These are phyloP conservation scores for Penicillium italicum DNA, from an alignment of 2,329 filamentous ascomycete species.

Conservation along the genomic window DNA sequence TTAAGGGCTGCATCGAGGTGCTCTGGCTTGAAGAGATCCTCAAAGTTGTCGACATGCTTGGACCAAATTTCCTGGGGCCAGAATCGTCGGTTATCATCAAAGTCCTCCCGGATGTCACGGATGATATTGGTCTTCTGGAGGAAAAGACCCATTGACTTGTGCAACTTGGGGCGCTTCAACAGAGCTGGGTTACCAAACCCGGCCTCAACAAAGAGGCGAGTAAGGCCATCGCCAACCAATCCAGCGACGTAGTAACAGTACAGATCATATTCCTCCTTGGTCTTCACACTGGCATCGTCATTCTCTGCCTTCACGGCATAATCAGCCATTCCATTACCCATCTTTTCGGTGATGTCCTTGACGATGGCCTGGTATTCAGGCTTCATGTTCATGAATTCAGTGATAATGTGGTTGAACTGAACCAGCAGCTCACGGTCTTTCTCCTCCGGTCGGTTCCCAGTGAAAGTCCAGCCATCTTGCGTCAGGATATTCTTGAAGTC, in stretches of 20 bases:
- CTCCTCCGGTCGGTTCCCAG: constrained; percentile 80
- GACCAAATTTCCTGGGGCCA: constrained; percentile 97
- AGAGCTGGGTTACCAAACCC: constrained; percentile 83
- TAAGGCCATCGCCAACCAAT: constrained; percentile 91
- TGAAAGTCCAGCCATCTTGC: constrained; percentile 85
- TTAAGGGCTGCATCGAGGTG: constrained; percentile 74
- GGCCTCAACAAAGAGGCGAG: constrained; percentile 81
- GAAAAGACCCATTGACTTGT: constrained; percentile 96
- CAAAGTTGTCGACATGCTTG: constrained; percentile 85
- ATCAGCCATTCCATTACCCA: constrained; percentile 99
- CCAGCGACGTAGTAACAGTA: constrained; percentile 99
- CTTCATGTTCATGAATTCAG: constrained; percentile 86
- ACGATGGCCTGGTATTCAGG: constrained; percentile 80
- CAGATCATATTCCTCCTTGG: constrained; percentile 83
- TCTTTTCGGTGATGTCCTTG: constrained; percentile 85
- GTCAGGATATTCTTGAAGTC: constrained; percentile 76
- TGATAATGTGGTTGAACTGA: constrained; percentile 82
- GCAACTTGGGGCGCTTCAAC: constrained; percentile 71
- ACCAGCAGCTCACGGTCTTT: constrained; percentile 91
- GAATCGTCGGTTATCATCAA: constrained; percentile 81
- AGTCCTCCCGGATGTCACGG: constrained; percentile 88
- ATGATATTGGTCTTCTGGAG: constrained; percentile 99
- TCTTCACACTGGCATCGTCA: constrained; percentile 75
- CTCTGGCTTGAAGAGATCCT: constrained; percentile 81
- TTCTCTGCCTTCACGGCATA: constrained; percentile 81